Base-by-base conservation (phyloP, 306 rosid species). In the Trifolium pratense region DNA sequence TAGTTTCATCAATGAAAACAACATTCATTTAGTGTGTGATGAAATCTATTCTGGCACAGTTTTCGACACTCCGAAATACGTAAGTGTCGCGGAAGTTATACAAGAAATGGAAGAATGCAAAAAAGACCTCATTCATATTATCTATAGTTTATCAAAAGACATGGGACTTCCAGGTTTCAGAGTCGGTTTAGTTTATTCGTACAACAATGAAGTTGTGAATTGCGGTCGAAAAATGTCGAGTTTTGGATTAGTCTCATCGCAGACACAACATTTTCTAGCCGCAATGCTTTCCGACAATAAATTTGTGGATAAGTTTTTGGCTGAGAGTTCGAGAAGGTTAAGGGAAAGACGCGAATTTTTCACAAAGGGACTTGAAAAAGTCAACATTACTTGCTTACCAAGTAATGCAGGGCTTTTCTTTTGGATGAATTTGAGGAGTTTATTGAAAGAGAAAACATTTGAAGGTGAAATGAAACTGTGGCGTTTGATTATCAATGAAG, bases 141-240 rank as follows among this genome's bases (percentile, higher is more conserved):
- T 91, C 17, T 91, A 85, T 39, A 89, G 97, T 42, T 67, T 94
- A 74, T 94, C 98, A 2, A 91, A 94, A 68, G 98, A 91, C 70
- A 77, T 94, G 97, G 98, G 98, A 0, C 69, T 94, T 15, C 98
- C 98, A 0, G 98, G 98, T 1, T 75, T 94, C 1, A 57, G 98
- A 25, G 95, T 94, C 4, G 98, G 98, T 3, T 83, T 94, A 5
- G 89, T 94, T 59, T 94, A 91, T 66, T 94, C 98, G 3, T 89
- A 77, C 81, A 94, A 91, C 9, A 95, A 91, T 7, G 51, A 3
- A 0, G 97, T 91, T 1, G 92, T 94, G 2, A 75, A 18, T 10
- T 43, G 56, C 8, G 90, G 80, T 12, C 77, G 97, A 1, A 88
- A 82, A 66, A 94, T 94, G 98, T 94, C 98, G 1, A 94, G 98